Evolutionary conservation across 2,329 filamentous ascomycete genomes (phyloP), one percentile per base, ranked within the genome.

Genomic region (Diaporthe citrichinensis): DNA sequence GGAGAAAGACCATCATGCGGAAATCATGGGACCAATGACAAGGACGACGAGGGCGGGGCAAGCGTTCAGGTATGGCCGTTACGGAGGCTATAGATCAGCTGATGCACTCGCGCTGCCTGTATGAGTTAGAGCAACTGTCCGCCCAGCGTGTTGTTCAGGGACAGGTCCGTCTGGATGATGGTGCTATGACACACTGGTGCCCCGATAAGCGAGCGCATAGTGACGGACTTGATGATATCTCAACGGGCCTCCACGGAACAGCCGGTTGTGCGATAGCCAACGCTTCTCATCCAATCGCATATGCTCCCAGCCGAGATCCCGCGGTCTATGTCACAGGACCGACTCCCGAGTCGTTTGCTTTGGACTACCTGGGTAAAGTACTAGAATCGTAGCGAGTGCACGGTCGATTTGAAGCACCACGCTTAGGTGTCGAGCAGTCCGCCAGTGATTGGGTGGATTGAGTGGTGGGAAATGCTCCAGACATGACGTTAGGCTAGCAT

Each of bases 141-240:
- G 46, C 62, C 41, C 41, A 65, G 59, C 41, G 10, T 17, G 25
- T 31, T 62, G n/a, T 28, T 25, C 15, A 31, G 36, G 57, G 39
- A 31, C 59, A 46, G 14, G 59, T 46, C 39, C 5, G 25, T 46
- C 17, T 39, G 14, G 9, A 71, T 71, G 68, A 71, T 59, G 39
- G 9, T 44, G 69, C 69, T 39, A 61, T 59, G 69, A 59, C 55
- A 72, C 39, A 49, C 9, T 34, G 55, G 69, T 41, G 41, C 55
- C 55, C 31, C 28, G 55, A 34, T 39, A 51, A 59, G 69, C 51
- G 41, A 72, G 55, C 31, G 23, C 14, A 17, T 20, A 7, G 46
- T 17, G 34, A 65, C 59, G 39, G 59, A 46, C 39, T 6, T 9
- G 25, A 20, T 28, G 31, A 68, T 12, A 14, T 39, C 46, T 39